Percentiles rank a stretch among this genome's conserved stretches.
These are phyloP conservation scores for Stagonosporopsis cucurbitacearum DNA, from an alignment of 2,329 filamentous ascomycete genomes.

Conservation along the genomic window DNA sequence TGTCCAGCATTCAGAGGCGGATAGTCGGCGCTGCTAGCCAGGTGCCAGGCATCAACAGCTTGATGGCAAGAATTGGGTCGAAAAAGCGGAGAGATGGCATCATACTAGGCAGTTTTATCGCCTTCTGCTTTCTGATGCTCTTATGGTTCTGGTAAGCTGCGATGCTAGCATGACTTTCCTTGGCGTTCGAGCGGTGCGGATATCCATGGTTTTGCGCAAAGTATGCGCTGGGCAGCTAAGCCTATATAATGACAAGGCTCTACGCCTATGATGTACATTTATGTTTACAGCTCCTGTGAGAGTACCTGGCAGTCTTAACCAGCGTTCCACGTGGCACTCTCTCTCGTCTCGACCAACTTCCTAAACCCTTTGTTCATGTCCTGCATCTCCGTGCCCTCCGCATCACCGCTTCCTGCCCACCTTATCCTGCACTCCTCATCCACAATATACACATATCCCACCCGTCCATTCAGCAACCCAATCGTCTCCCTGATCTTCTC, in stretches of 20 bases:
- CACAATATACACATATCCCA: conserved; percentile 91
- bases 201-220: conserved; percentile 36
- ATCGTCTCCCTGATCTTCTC: conserved; percentile 65
- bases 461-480: conserved; percentile 82
- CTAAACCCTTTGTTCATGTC: conserved; percentile 69
- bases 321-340: not conserved
- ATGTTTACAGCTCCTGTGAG: conserved; percentile 27
- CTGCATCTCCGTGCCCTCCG: conserved; percentile 69
- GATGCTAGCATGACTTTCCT: conserved; percentile 5
- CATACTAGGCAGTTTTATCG: conserved; percentile 90
- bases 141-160: conserved; percentile 60
- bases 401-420: conserved; percentile 85
- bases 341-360: conserved; percentile 53
- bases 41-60: conserved; percentile 88
- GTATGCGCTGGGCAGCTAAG: conserved; percentile 22
- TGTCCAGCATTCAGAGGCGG: conserved; percentile 86
- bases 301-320: not conserved
- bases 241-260: conserved; percentile 20
- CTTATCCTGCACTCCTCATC: conserved; percentile 87
- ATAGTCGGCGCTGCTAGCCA: conserved; percentile 90
- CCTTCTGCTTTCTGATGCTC: conserved; percentile 86
- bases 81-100: conserved; percentile 95
- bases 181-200: conserved; percentile 36
- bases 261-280: conserved; percentile 38
- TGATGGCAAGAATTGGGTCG: conserved; percentile 90